Conservation (phyloP, 179 eudicot species). For the Silene noctiflora region DNA sequence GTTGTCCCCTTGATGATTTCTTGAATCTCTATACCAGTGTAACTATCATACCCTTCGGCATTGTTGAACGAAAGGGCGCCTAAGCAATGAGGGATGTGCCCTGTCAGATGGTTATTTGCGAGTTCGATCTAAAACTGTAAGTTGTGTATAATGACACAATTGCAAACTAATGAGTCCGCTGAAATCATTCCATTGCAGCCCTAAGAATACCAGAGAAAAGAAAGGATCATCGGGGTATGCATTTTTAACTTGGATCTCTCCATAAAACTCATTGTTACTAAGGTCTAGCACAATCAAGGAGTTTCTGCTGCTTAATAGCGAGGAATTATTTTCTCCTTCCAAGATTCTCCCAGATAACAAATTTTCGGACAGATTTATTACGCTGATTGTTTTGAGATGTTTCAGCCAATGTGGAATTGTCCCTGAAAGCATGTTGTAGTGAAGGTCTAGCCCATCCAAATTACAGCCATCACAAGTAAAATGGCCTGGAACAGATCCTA, state of each 20-base stretch:
- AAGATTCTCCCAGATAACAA: neutral
- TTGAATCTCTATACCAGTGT: neutral
- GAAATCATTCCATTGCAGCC: conserved; percentile 4
- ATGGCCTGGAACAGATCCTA: conserved; percentile 6
- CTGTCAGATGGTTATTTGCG: neutral
- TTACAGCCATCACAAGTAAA: neutral
- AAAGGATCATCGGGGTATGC: neutral
- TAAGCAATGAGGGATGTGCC: conserved; percentile 2
- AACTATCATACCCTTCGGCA: neutral
- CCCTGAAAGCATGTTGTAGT: neutral
- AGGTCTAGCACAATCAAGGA: neutral
- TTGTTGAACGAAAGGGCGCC: too few relatives aligned
- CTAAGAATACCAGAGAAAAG: neutral
- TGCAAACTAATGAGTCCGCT: neutral
- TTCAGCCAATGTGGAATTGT: neutral
- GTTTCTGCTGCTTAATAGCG: neutral
- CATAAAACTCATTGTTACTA: neutral
- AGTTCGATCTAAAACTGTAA: neutral
- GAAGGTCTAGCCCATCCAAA: neutral
- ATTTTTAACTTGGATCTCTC: neutral
- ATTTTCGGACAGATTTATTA: neutral
- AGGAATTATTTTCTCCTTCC: neutral
- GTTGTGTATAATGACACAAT: neutral
- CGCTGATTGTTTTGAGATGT: too few relatives aligned
- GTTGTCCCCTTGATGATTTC: neutral